Percentiles rank a stretch among this genome's conserved stretches.
These are phyloP conservation scores for Coemansia sp. DNA, from an alignment of 192 early-diverging fungal species.

Conservation along the genomic window DNA sequence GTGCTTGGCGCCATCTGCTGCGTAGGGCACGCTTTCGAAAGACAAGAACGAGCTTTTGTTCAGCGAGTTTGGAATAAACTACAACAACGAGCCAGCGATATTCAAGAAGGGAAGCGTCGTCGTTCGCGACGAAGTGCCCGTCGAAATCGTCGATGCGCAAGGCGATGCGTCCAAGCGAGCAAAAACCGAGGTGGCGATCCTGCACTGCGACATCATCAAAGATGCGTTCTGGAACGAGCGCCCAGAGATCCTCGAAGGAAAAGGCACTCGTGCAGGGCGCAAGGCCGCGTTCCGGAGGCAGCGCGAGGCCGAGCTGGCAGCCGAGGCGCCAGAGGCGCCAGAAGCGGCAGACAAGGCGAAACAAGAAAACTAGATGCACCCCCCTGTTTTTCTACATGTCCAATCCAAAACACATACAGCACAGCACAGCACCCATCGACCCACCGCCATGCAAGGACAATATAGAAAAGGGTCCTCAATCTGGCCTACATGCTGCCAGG, in stretches of 20 bases:
- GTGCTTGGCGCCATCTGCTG: no score
- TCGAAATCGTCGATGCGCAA: slow-evolving; percentile 15
- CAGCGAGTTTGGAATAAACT: slow-evolving; percentile 81
- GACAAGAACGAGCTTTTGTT: slow-evolving; percentile 93
- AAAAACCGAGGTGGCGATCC: slow-evolving; percentile 54
- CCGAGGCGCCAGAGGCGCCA: no score
- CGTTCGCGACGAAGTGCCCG: slow-evolving; percentile 54
- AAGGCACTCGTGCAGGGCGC: slow-evolving; percentile 7
- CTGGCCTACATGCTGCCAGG: neutral
- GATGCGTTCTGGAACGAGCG: slow-evolving; percentile 69
- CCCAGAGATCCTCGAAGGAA: slow-evolving; percentile 39
- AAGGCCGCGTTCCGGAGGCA: neutral
- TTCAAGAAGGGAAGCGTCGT: slow-evolving; percentile 86
- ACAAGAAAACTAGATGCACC: no score
- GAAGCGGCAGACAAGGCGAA: neutral
- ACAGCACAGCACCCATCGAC: no score
- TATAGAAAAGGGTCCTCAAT: neutral
- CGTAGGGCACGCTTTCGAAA: slow-evolving; percentile 78
- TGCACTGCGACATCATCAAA: slow-evolving; percentile 72
- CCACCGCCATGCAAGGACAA: neutral
- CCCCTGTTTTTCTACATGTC: no score
- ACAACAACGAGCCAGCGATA: slow-evolving; percentile 76
- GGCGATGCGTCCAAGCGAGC: slow-evolving; percentile 45
- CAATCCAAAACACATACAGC: no score
- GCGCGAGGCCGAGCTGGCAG: slow-evolving; percentile 2